phyloP scores from a whole-genome alignment of 2,329 filamentous ascomycete genomes.

The Fusarium caatingaense region DNA sequence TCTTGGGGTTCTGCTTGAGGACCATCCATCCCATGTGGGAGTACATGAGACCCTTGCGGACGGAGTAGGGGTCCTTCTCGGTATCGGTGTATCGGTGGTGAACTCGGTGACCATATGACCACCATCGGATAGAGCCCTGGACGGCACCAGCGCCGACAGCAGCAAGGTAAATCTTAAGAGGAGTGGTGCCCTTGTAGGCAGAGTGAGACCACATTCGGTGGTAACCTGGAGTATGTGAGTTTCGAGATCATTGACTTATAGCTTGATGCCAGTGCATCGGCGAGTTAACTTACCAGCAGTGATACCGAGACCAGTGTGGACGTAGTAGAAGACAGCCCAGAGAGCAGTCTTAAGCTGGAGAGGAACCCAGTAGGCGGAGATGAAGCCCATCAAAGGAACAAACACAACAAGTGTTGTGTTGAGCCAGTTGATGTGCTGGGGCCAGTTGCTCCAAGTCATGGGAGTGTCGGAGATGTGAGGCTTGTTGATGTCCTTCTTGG shows the following conservation, averaged over 20 bases:
- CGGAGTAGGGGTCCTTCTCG: constrained; percentile 91
- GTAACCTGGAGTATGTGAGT: constrained; percentile 46
- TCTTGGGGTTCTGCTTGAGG: constrained; percentile 92
- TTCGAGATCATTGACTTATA: neutral
- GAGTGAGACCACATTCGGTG: constrained; percentile 88
- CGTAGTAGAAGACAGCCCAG: constrained; percentile 83
- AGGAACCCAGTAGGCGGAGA: constrained; percentile 83
- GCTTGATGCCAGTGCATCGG: neutral
- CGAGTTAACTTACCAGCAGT: constrained; percentile 70
- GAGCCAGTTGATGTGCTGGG: constrained; percentile 94
- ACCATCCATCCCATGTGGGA: constrained; percentile 88
- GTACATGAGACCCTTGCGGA: constrained; percentile 88
- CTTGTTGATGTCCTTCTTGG: constrained; percentile 49
- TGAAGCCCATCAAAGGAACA: constrained; percentile 78
- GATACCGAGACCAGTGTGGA: constrained; percentile 84
- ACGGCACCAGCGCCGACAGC: constrained; percentile 85
- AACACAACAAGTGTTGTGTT: constrained; percentile 85
- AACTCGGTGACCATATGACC: constrained; percentile 86
- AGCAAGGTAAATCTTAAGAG: constrained; percentile 84
- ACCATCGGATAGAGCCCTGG: constrained; percentile 89
- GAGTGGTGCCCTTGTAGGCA: constrained; percentile 81
- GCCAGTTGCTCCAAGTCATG: constrained; percentile 85
- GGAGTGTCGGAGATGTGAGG: constrained; percentile 84
- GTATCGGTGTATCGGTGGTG: constrained; percentile 94
- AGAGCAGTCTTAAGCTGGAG: constrained; percentile 76